phyloP scores from a whole-genome alignment of 306 rosid species.

The Rosa persica region DNA sequence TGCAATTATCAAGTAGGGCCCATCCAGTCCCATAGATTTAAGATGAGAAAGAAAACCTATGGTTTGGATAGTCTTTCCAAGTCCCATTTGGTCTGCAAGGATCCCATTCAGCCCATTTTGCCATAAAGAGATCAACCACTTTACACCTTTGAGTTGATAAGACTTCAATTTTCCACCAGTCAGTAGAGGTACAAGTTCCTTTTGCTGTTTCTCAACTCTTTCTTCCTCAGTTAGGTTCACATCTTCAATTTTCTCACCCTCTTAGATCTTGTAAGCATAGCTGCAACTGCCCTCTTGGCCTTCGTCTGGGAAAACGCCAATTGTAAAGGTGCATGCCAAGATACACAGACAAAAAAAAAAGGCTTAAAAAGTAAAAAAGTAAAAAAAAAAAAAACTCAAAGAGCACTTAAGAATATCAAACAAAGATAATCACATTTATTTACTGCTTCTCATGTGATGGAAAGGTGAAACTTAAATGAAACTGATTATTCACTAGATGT shows the following conservation, averaged over 20 bases:
- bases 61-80: constrained; percentile 97
- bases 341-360: background rate
- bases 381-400: too few relatives aligned
- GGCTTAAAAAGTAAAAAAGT: too few relatives aligned
- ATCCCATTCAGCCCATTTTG: constrained; percentile 98
- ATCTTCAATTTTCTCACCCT: constrained; percentile 55
- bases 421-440: background rate
- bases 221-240: constrained; percentile 63
- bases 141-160: constrained; percentile 90
- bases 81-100: constrained; percentile 99
- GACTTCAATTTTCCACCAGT: constrained; percentile 87
- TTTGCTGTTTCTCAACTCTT: constrained; percentile 70
- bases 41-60: constrained; percentile 89
- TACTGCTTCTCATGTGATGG: background rate
- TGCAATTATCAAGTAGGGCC: constrained; percentile 87
- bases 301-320: constrained; percentile 44
- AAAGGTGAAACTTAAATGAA: background rate
- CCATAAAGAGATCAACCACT: constrained; percentile 99
- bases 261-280: constrained; percentile 90
- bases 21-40: constrained; percentile 79
- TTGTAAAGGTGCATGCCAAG: background rate
- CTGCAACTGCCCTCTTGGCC: constrained; percentile 92
- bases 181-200: constrained; percentile 76
- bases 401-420: background rate
- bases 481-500: background rate